Conservation (phyloP, 495 filamentous ascomycete genomes). For the Lasiosphaeria ovina region DNA sequence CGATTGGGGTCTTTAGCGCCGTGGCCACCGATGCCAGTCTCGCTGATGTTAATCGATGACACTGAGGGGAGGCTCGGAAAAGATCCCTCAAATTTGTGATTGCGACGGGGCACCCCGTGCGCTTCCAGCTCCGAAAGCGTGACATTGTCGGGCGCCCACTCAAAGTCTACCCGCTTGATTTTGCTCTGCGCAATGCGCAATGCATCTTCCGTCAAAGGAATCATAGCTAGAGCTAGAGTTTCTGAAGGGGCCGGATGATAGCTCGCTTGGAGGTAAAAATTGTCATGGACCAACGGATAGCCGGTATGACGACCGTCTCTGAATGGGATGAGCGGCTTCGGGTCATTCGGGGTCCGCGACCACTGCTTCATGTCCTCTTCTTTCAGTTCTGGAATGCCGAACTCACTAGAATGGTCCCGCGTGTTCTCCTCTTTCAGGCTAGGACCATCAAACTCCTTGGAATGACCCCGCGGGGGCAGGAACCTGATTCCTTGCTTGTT, state of each 20-base stretch:
- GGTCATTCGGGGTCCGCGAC: not conserved
- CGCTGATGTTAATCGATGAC: slow-evolving; percentile 13
- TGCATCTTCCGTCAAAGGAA: not conserved
- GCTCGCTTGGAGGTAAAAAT: too few relatives aligned
- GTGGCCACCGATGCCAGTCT: not conserved
- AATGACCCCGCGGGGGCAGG: not conserved
- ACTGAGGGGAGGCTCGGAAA: slow-evolving; percentile 7
- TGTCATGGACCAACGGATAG: not conserved
- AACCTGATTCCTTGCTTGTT: too few relatives aligned
- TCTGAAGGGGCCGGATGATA: not conserved
- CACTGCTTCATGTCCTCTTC: not conserved
- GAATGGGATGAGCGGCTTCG: not conserved
- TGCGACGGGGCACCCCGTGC: slow-evolving; percentile 12
- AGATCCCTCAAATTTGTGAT: slow-evolving; percentile 16
- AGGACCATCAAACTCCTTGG: too few relatives aligned
- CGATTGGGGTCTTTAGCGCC: not conserved
- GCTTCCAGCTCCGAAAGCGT: not conserved
- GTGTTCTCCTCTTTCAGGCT: too few relatives aligned
- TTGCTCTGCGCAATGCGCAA: not conserved
- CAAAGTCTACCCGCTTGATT: not conserved
- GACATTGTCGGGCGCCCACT: not conserved
- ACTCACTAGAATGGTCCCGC: too few relatives aligned
- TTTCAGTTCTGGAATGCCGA: not conserved
- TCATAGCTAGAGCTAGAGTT: not conserved
- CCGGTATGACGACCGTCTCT: not conserved